phyloP scores from a whole-genome alignment of 306 rosid genomes.

The Coriaria nepalensis region DNA sequence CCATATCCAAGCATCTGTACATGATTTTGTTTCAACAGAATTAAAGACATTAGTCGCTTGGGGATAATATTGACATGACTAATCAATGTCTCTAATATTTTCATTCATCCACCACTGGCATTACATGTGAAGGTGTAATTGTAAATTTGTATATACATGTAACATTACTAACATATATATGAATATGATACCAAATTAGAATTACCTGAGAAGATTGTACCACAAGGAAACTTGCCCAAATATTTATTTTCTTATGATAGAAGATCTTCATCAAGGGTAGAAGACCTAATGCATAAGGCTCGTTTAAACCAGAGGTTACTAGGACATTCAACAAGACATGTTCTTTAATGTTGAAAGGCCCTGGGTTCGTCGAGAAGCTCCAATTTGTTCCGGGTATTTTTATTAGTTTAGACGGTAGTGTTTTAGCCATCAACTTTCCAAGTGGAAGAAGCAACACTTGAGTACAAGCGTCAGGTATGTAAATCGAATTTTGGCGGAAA shows the following conservation, averaged over 20 bases:
- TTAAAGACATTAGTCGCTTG: not conserved
- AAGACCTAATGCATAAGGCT: conserved; percentile 19
- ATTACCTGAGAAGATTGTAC: too few species aligned
- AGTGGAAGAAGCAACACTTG: conserved; percentile 25
- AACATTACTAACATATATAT: too few species aligned
- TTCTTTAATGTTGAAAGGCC: conserved; percentile 31
- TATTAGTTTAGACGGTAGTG: conserved; percentile 10
- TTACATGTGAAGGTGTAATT: too few species aligned
- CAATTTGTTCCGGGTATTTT: conserved; percentile 9
- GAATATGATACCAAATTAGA: too few species aligned
- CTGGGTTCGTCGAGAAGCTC: conserved; percentile 27
- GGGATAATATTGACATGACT: too few species aligned
- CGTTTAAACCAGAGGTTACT: conserved; percentile 21
- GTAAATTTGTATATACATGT: too few species aligned
- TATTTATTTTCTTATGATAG: conserved; percentile 14
- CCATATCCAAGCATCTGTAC: conserved; percentile 35
- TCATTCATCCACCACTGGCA: too few species aligned
- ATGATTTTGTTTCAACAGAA: not conserved
- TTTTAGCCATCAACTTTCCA: conserved; percentile 26
- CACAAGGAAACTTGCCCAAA: too few species aligned
- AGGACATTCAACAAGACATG: conserved; percentile 29
- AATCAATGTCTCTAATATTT: not conserved
- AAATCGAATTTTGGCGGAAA: conserved; percentile 19
- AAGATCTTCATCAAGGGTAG: conserved; percentile 24
- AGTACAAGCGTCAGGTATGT: conserved; percentile 14